These are phyloP conservation scores for Mortierella sp. DNA, from an alignment of 371 early-diverging fungal species.

Conservation along the genomic window DNA sequence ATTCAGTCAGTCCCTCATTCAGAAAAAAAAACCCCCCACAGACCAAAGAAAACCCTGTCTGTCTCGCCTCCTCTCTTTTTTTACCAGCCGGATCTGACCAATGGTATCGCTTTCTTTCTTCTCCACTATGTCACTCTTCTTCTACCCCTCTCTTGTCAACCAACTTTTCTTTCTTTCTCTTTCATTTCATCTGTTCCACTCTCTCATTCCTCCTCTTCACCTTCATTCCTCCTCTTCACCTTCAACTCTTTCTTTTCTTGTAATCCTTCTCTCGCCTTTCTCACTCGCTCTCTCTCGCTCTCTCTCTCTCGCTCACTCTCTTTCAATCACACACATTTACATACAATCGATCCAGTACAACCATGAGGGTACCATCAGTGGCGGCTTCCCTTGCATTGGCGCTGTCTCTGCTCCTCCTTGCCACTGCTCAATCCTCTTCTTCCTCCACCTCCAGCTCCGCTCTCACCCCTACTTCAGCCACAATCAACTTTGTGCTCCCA, in stretches of 20 bases:
- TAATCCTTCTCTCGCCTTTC: background rate
- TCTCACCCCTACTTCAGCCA: constrained; percentile 3
- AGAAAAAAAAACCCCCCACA: background rate
- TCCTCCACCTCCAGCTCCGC: background rate
- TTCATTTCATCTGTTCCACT: background rate
- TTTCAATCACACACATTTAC: background rate
- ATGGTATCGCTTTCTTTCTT: background rate
- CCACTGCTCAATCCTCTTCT: constrained; percentile 6
- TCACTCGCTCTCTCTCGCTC: background rate
- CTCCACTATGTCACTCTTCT: background rate
- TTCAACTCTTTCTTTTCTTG: background rate
- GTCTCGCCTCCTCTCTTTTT: background rate
- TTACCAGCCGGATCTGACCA: background rate
- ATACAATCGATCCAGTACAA: background rate
- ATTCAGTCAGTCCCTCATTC: background rate
- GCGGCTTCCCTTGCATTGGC: background rate
- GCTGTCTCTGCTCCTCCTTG: background rate
- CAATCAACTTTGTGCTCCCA: constrained; percentile 21
- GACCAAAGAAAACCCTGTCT: background rate
- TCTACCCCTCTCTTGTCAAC: too few species aligned
- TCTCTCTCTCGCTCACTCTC: background rate
- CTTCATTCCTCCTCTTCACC: background rate
- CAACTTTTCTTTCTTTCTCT: background rate
- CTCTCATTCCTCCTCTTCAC: background rate
- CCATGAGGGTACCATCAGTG: background rate